Evolutionary conservation across 805 yeast species (phyloP).

Genomic region (Myxozyma melibiosi): DNA sequence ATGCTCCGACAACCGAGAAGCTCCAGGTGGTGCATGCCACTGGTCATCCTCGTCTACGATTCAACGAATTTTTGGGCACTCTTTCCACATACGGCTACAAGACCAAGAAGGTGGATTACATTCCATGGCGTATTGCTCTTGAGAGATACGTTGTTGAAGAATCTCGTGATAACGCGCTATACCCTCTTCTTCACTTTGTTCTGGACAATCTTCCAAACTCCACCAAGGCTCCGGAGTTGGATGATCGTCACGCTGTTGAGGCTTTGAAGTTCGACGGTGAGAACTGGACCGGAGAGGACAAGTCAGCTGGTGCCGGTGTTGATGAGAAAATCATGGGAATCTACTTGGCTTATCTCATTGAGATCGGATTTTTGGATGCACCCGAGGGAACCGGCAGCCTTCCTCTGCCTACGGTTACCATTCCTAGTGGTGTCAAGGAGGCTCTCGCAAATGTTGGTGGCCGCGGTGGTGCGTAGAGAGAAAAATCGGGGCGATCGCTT

Average conservation of each 20-base stretch:
- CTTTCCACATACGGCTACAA: slow-evolving; percentile 73
- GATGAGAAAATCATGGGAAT: slow-evolving; percentile 64
- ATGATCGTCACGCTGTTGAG: slow-evolving; percentile 78
- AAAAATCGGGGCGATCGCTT: no score
- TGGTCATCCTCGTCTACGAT: slow-evolving; percentile 87
- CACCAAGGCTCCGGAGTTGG: slow-evolving; percentile 94
- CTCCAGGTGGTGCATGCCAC: slow-evolving; percentile 92
- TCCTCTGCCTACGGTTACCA: slow-evolving; percentile 57
- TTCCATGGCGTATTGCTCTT: slow-evolving; percentile 73
- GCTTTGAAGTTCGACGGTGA: slow-evolving; percentile 62
- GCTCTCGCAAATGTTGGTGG: slow-evolving; percentile 46
- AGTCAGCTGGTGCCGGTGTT: slow-evolving; percentile 75
- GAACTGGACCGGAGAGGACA: slow-evolving; percentile 64
- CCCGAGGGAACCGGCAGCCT: slow-evolving; percentile 52
- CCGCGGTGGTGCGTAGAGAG: slow-evolving; percentile 38
- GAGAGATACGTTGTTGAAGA: slow-evolving; percentile 77
- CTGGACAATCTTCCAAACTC: slow-evolving; percentile 87
- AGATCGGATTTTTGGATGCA: slow-evolving; percentile 74
- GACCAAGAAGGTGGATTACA: slow-evolving; percentile 64
- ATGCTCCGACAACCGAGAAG: slow-evolving; percentile 57
- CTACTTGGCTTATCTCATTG: slow-evolving; percentile 77
- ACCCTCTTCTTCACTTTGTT: slow-evolving; percentile 91
- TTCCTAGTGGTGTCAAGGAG: slow-evolving; percentile 48
- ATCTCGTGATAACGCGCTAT: slow-evolving; percentile 71
- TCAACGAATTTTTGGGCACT: slow-evolving; percentile 71